A percentile compares a stretch with the other conserved stretches of the same genome.
Conservation (phyloP, 2,329 filamentous ascomycete genomes). For the Hypoxylon sp. region DNA sequence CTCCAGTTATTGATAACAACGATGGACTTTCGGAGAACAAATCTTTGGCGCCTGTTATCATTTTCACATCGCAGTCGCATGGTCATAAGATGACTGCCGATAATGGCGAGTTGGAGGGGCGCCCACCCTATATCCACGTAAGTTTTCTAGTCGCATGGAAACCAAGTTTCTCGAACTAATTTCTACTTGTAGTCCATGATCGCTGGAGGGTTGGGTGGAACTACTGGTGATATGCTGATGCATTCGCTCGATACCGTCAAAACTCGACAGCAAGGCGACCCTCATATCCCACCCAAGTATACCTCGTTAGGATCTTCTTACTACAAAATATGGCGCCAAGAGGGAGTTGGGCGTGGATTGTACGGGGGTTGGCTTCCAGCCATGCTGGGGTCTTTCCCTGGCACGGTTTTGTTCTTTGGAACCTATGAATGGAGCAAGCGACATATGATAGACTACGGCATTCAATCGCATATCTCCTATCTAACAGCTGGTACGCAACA, state of each 20-base stretch:
- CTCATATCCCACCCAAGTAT: slow-evolving; percentile 91
- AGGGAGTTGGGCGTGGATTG: slow-evolving; percentile 83
- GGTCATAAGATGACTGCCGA: slow-evolving; percentile 50
- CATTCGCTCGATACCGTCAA: slow-evolving; percentile 99
- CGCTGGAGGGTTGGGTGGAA: slow-evolving; percentile 90
- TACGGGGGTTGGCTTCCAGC: slow-evolving; percentile 96
- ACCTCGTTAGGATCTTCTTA: slow-evolving; percentile 90
- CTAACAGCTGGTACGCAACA: slow-evolving; percentile 74
- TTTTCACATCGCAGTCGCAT: slow-evolving; percentile 28
- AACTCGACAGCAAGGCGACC: slow-evolving; percentile 95
- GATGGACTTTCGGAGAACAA: slow-evolving; percentile 43
- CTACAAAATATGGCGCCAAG: slow-evolving; percentile 90
- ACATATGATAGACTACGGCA: slow-evolving; percentile 81
- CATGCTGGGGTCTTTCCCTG: slow-evolving; percentile 89
- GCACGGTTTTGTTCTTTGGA: slow-evolving; percentile 94
- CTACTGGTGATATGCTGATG: slow-evolving; percentile 96
- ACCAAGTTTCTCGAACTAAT: slow-evolving; percentile 33
- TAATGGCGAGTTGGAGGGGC: slow-evolving; percentile 61
- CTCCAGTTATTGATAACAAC: slow-evolving; percentile 34
- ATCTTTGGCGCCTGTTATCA: slow-evolving; percentile 36
- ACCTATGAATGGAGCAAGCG: slow-evolving; percentile 96
- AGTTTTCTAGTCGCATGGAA: slow-evolving; percentile 44
- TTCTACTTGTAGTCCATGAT: slow-evolving; percentile 78
- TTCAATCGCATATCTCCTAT: slow-evolving; percentile 86
- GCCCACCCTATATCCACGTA: slow-evolving; percentile 72